phyloP scores from a whole-genome alignment of 2,329 filamentous ascomycete species.

The Incumbomyces lentus region DNA sequence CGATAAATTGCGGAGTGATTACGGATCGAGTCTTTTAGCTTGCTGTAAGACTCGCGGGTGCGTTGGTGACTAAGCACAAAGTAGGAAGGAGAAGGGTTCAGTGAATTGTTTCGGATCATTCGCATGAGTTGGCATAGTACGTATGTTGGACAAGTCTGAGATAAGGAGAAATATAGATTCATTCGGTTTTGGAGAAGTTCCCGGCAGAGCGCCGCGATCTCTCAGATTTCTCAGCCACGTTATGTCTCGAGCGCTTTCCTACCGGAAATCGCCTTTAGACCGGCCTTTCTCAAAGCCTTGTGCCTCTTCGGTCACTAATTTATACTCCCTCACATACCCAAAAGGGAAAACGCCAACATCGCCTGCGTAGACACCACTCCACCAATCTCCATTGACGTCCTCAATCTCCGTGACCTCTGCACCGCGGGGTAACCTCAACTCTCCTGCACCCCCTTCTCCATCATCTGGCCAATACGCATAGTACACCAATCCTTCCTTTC shows the following conservation, averaged over 20 bases:
- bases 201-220: neutral
- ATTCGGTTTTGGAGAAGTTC: neutral
- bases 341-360: conserved; percentile 69
- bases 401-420: conserved; percentile 76
- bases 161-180: too few relatives aligned
- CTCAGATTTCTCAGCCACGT: neutral
- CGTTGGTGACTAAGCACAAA: too few relatives aligned
- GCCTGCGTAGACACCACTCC: conserved; percentile 75
- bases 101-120: too few relatives aligned
- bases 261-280: neutral
- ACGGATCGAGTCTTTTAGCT: too few relatives aligned
- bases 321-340: conserved; percentile 52
- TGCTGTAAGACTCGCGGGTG: too few relatives aligned
- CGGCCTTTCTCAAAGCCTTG: neutral
- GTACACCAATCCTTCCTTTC: conserved; percentile 51
- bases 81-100: too few relatives aligned
- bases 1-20: too few relatives aligned
- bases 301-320: neutral
- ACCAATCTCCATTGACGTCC: conserved; percentile 87
- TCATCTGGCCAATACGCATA: conserved; percentile 71
- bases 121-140: too few relatives aligned
- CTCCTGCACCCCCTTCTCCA: conserved; percentile 39
- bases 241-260: neutral
- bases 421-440: conserved; percentile 72
- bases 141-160: too few relatives aligned